Evolutionary conservation across 495 filamentous ascomycete genomes (phyloP), one percentile per base, ranked within the genome.

Genomic region (Diplogelasinospora grovesii): DNA sequence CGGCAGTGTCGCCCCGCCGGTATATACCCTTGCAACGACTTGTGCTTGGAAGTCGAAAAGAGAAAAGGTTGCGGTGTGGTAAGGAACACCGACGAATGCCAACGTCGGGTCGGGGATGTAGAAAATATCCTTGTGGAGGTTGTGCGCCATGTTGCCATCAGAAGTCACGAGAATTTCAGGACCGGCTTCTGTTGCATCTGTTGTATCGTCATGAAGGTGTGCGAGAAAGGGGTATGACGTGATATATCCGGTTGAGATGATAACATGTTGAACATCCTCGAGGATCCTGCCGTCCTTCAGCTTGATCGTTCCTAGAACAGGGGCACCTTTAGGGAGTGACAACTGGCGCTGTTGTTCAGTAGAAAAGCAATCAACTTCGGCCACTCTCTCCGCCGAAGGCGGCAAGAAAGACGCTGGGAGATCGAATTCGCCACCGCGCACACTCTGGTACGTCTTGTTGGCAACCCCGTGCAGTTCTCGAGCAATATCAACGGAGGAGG

Each of bases 31-130:
- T 7, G 78, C 66, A 1, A 75, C 61, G 1, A 68, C 74, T 36
- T 79, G 77, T 3, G 77, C 77, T 43, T 84, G 80, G 49, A 78
- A 79, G 45, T 84, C 80, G 36, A 81, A 82, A 6, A 81, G 60
- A 0, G 78, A 73, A 42, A 83, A 84, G 0, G 78, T 78, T 0
- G 76, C 75, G 0, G 72, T 73, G 31, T 78, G 70, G 52, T 75
- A 78, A 0, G 78, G 71, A 0, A 79, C 65, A 1, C 80, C 79
- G 6, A 84, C 60, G 46, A 84, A 82, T 0, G 67, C 68, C 10
- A 84, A 50, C 0, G 77, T 72, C 0, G 80, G 77, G 38, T 83
- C 78, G 0, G 71, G 67, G 29, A 82, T 82, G 48, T 79, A 84
- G 50, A 82, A 82, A 3, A 83, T 74, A 44, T 84, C 78, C 27